These are phyloP conservation scores for Aspergillus sclerotialis DNA, from an alignment of 2,329 filamentous ascomycete species.

Conservation along the genomic window DNA sequence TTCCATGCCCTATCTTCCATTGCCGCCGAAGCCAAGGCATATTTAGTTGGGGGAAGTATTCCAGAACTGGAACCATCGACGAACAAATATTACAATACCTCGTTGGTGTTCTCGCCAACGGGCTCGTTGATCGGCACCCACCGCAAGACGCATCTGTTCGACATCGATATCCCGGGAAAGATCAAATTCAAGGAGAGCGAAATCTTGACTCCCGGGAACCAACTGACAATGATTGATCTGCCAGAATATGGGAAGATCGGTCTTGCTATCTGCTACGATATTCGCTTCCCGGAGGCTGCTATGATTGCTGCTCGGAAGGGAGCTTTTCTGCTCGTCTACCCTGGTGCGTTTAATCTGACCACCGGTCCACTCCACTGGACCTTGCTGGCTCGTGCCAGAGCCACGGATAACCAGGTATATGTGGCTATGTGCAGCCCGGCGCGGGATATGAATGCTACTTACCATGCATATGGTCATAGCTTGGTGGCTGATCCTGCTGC, in stretches of 20 bases:
- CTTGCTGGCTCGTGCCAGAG: slow-evolving; percentile 71
- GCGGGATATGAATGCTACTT: slow-evolving; percentile 66
- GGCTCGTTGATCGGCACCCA: slow-evolving; percentile 80
- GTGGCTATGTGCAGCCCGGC: slow-evolving; percentile 90
- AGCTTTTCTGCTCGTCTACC: slow-evolving; percentile 85
- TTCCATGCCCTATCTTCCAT: slow-evolving; percentile 78
- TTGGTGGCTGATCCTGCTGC: slow-evolving; percentile 85
- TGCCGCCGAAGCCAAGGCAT: slow-evolving; percentile 70
- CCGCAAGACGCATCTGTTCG: slow-evolving; percentile 92
- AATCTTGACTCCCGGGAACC: slow-evolving; percentile 76
- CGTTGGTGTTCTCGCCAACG: slow-evolving; percentile 69
- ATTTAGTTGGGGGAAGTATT: slow-evolving; percentile 86
- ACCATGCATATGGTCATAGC: slow-evolving; percentile 89
- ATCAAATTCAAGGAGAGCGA: slow-evolving; percentile 89
- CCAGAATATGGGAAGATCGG: slow-evolving; percentile 83
- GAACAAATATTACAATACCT: slow-evolving; percentile 85
- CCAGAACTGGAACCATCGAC: slow-evolving; percentile 65
- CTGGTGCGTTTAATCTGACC: slow-evolving; percentile 93
- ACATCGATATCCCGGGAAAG: slow-evolving; percentile 94
- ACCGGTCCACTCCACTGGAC: slow-evolving; percentile 91
- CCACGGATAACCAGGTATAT: slow-evolving; percentile 90
- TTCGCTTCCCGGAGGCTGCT: slow-evolving; percentile 91
- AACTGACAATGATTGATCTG: slow-evolving; percentile 76
- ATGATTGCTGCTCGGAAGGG: slow-evolving; percentile 79
- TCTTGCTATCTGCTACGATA: slow-evolving; percentile 93